phyloP scores from a whole-genome alignment of 1,284 basidiomycete genomes.

The Agroathelia rolfsii region DNA sequence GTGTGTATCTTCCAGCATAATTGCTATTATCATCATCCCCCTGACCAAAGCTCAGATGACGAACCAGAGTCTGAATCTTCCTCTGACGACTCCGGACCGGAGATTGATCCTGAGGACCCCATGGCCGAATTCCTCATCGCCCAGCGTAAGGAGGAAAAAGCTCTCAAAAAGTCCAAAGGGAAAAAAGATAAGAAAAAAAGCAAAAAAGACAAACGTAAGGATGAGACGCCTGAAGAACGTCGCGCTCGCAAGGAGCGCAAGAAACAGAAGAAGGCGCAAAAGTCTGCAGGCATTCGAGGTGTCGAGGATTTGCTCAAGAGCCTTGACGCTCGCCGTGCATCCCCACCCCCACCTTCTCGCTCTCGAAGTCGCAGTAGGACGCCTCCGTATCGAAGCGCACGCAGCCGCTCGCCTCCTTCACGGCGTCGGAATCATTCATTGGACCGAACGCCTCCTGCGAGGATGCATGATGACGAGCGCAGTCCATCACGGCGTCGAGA shows the following conservation, averaged over 20 bases:
- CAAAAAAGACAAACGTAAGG: constrained; percentile 49
- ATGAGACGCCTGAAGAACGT: constrained; percentile 74
- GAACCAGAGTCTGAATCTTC: constrained; percentile 51
- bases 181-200: too few species aligned
- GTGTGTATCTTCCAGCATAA: constrained; percentile 29
- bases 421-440: too few species aligned
- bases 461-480: too few species aligned
- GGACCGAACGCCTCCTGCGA: too few species aligned
- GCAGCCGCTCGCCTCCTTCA: too few species aligned
- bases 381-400: too few species aligned
- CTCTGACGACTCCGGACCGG: constrained; percentile 54
- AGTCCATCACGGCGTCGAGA: too few species aligned
- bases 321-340: constrained; percentile 27
- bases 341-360: constrained; percentile 26
- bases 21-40: background rate
- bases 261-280: constrained; percentile 42
- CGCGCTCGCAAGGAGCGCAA: constrained; percentile 58
- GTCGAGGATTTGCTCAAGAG: constrained; percentile 43
- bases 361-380: too few species aligned
- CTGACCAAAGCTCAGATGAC: constrained; percentile 36
- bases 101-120: constrained; percentile 91
- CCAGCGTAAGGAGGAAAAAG: constrained; percentile 60
- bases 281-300: constrained; percentile 34
- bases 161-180: constrained; percentile 43
- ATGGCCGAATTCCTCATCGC: constrained; percentile 87